Base-by-base conservation (phyloP, 2,329 filamentous ascomycete species). In the Fusarium duplospermum region DNA sequence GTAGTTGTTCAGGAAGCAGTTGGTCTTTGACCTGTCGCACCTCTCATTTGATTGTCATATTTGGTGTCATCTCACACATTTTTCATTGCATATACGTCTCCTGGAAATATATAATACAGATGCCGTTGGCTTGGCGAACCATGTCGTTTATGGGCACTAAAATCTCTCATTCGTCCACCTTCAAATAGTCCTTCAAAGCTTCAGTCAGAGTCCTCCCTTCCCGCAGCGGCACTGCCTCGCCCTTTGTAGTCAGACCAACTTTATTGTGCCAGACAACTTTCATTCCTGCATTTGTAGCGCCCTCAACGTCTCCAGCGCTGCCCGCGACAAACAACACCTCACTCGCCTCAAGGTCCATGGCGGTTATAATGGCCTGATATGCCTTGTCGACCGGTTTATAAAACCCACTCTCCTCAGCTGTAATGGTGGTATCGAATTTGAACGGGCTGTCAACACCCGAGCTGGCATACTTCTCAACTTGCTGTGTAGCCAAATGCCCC, bases 181-280 rank as follows among this genome's bases (percentile, higher is more conserved):
- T 60, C 45, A 66, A 35, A 9, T 42, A 66, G 4, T 42, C 35
- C 40, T 6, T 42, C 11, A 67, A 7, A 18, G 62, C 35, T 27
- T 64, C 62, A 6, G 57, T 24, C 47, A 73, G 42, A 2, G 54
- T 64, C 4, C n/a, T 70, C 1, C 59, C 59, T 31, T 73, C 62
- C 3, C 56, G 56, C 6, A 73, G 20, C 0, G 67, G 71, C 18
- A 61, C 31, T 6, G 77, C 75, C 4, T 76, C 67, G 0, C 80
- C 81, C 33, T 77, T 77, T 33, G 64, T 78, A 6, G 63, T 56
- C 57, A 83, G 40, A 1, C 81, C 79, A 29, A 78, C 75, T 47
- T 73, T 79, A 22, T 84, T 84, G 45, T 84, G 82, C 82, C 83
- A 84, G 35, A 82, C 80, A 24, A 84, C 83, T 29, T 58, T 80